A percentile compares a stretch with the other conserved stretches of the same genome.
phyloP scores from a whole-genome alignment of 1,284 basidiomycete species.

The Nidula niveotomentosa region DNA sequence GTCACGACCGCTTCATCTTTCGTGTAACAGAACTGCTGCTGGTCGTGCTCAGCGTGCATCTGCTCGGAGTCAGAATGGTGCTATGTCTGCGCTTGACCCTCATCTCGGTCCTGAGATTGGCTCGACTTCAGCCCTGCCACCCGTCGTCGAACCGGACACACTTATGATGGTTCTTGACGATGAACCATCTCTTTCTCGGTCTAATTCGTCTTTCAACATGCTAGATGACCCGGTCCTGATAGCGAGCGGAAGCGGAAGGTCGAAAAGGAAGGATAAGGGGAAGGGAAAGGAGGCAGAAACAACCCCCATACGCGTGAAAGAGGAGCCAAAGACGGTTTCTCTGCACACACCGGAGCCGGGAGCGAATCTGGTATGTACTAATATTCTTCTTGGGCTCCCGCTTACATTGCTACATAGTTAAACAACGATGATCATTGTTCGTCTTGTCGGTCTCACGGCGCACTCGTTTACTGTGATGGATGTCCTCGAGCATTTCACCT shows the following conservation, averaged over 20 bases:
- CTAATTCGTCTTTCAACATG: conserved; percentile 54
- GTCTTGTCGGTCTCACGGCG: conserved; percentile 80
- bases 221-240: conserved; percentile 40
- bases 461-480: conserved; percentile 93
- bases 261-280: conserved; percentile 61
- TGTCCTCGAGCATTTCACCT: conserved; percentile 97
- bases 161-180: conserved; percentile 40
- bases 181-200: conserved; percentile 53
- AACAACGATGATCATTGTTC: conserved; percentile 95
- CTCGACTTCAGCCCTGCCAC: conserved; percentile 36
- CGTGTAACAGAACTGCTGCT: conserved; percentile 43
- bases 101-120: conserved; percentile 27
- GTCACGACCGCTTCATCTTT: conserved; percentile 8
- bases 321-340: conserved; percentile 56
- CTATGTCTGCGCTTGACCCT: conserved; percentile 35
- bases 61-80: conserved; percentile 61
- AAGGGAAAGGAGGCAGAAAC: conserved; percentile 59
- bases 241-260: conserved; percentile 27
- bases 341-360: conserved; percentile 52
- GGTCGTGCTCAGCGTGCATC: conserved; percentile 75
- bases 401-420: conserved; percentile 41
- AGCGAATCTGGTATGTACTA: conserved; percentile 39
- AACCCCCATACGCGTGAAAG: conserved; percentile 57
- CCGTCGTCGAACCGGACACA: conserved; percentile 48
- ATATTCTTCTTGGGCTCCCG: conserved; percentile 14